Evolutionary conservation across 2,329 filamentous ascomycete genomes (phyloP), one percentile per base, ranked within the genome.

Genomic region (Botryotinia narcissicola): DNA sequence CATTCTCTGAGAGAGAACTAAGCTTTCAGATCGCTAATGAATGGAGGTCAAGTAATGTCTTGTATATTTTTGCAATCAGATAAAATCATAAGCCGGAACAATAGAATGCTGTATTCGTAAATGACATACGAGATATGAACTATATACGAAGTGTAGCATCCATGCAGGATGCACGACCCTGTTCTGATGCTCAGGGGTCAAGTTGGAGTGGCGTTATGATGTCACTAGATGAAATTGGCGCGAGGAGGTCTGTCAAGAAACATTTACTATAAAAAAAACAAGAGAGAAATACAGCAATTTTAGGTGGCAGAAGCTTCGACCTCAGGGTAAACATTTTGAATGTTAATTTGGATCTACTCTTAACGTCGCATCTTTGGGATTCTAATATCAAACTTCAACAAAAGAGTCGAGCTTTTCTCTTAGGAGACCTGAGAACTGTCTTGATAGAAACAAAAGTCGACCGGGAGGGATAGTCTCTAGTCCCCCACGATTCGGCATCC

Each of bases 281-380:
- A 16, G 25, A 29, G 32, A 35, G 0, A 8, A 48, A 6, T n/a
- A 68, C 10, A 8, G n/a, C 9, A 57, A n/a, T 32, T 9, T 4
- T n/a, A 6, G 1, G 10, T 6, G 29, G 40, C 20, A 40, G 4
- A 29, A 25, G 1, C 6, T 54, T 29, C 12, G 3, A 14, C 20
- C 9, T 18, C 12, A 5, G 8, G 16, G 1, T 9, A 29, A 16
- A 22, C 29, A 4, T 29, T 6, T 6, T 2, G 10, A 29, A 9
- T 7, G 3, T 5, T 1, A 20, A 9, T 42, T 20, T 10, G 7
- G 3, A n/a, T n/a, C 4, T 7, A 51, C 46, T 37, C 10, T 1
- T 29, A 25, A 57, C 32, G 18, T 32, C 4, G 6, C 9, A 29
- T 57, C 8, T 4, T 22, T n/a, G 6, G 20, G 25, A 18, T 16